phyloP scores from a whole-genome alignment of 306 rosid species.

The Mimosa bimucronata region DNA sequence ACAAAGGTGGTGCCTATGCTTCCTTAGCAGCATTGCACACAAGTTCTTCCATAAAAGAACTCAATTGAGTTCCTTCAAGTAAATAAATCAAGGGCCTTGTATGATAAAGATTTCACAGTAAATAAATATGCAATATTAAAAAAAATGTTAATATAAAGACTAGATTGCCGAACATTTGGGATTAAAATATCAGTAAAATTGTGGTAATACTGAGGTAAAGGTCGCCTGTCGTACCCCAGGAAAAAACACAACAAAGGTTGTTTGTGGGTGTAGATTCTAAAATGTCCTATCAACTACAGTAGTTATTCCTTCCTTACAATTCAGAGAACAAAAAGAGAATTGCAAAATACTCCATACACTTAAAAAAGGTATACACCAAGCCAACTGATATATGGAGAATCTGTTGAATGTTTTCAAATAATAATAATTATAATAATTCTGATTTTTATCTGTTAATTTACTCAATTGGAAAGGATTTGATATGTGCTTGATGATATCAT shows the following conservation, averaged over 20 bases:
- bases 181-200: not conserved
- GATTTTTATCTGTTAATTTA: not conserved
- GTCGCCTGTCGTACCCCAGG: not conserved
- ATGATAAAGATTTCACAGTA: not conserved
- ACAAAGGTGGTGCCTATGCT: constrained; percentile 52
- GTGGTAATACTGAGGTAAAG: not conserved
- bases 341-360: constrained; percentile 1
- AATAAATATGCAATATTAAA: not conserved
- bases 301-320: not conserved
- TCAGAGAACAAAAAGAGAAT: not conserved
- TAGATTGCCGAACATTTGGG: not conserved
- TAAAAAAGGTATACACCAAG: not conserved
- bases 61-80: constrained; percentile 1
- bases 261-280: not conserved
- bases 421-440: not conserved
- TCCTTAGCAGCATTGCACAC: constrained; percentile 50
- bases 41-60: constrained; percentile 25
- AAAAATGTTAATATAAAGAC: not conserved
- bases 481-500: not conserved
- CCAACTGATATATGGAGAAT: not conserved
- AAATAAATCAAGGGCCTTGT: not conserved
- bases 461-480: not conserved
- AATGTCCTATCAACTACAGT: constrained; percentile 1
- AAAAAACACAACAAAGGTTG: not conserved
- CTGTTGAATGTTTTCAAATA: not conserved